Conservation (phyloP, 2,329 filamentous ascomycete genomes). For the Davidsoniella eucalypti region DNA sequence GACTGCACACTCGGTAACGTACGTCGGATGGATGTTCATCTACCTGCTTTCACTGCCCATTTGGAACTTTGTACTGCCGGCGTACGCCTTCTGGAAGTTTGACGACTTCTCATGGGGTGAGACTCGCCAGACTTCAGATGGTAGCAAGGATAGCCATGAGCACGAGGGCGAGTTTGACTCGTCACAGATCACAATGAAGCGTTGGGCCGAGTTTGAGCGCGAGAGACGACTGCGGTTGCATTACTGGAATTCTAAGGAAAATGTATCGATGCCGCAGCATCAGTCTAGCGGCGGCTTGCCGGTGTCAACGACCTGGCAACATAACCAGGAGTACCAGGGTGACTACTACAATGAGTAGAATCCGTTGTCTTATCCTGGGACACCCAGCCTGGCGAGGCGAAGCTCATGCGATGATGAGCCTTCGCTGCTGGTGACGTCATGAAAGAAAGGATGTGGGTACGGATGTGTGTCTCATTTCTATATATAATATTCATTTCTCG, state of each 20-base stretch:
- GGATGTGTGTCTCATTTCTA: neutral
- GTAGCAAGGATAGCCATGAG: slow-evolving; percentile 72
- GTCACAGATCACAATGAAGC: slow-evolving; percentile 98
- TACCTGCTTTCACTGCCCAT: slow-evolving; percentile 85
- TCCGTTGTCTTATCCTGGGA: neutral
- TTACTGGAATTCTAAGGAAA: slow-evolving; percentile 37
- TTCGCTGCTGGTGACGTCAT: neutral
- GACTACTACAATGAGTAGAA: slow-evolving; percentile 32
- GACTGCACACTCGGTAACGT: slow-evolving; percentile 83
- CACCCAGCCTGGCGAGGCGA: too few relatives aligned
- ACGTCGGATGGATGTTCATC: slow-evolving; percentile 93
- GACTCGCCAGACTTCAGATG: slow-evolving; percentile 88
- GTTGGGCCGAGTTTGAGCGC: slow-evolving; percentile 90
- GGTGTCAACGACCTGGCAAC: slow-evolving; percentile 21
- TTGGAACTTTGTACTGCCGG: slow-evolving; percentile 93
- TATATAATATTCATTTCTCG: neutral
- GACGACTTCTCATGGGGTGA: slow-evolving; percentile 99
- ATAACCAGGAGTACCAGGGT: slow-evolving; percentile 28
- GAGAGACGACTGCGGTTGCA: slow-evolving; percentile 34
- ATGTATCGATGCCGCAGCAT: slow-evolving; percentile 24
- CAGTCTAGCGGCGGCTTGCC: slow-evolving; percentile 23
- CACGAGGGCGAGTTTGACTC: slow-evolving; percentile 94
- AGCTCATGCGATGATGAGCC: too few relatives aligned
- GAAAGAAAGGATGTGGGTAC: slow-evolving; percentile 18
- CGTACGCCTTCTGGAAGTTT: slow-evolving; percentile 98